Base-by-base conservation (phyloP, 192 early-diverging fungal genomes). In the Allomyces arbusculus region DNA sequence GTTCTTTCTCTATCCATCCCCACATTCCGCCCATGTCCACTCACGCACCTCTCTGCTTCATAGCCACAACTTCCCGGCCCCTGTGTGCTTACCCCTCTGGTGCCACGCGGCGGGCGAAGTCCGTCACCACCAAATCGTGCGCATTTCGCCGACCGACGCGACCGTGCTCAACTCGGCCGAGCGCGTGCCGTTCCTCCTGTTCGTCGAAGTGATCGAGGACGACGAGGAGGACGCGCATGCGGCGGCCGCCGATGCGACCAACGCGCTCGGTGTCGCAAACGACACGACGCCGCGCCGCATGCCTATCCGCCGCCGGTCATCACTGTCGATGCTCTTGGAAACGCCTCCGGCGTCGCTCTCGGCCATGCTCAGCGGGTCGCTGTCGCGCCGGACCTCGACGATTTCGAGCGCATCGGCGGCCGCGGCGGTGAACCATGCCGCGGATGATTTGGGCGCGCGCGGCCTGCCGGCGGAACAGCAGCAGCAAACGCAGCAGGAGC, bases 131-230 rank as follows among this genome's bases (percentile, higher is more conserved):
- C 82, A 88, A 44, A 86, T 98, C 66, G 87, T 92, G 44, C 81
- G 92, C 58, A 94, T 98, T 40, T 84, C 87, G 23, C 88, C 91
- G 1, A 79, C 81, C 16, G 95, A 98, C 75, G 89, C 88, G 14
- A 92, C 95, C 4, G 92, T 96, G 16, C 77, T 98, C 63, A 98
- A 98, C 73, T 95, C 92, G 63, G 95, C 95, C 7, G 95, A 98
- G 72, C 76, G 95, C 22, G 89, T 89, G 7, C 94, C 94, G 0
- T 97, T 89, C 72, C 73, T 97, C 26, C 76, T 97, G 66, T 81
- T 87, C 64, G 81, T 97, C 5, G 94, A 97, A 69, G 89, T 93
- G 1, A 67, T 92, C 62, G 90, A 92, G 67, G 81, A 82, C 25
- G 79, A 82, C 55, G 69, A 69, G 16, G 66, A 62, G 24, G 63